These are phyloP conservation scores for Chenopodium suecicum DNA, from an alignment of 148 eudicot genomes.

Conservation along the genomic window DNA sequence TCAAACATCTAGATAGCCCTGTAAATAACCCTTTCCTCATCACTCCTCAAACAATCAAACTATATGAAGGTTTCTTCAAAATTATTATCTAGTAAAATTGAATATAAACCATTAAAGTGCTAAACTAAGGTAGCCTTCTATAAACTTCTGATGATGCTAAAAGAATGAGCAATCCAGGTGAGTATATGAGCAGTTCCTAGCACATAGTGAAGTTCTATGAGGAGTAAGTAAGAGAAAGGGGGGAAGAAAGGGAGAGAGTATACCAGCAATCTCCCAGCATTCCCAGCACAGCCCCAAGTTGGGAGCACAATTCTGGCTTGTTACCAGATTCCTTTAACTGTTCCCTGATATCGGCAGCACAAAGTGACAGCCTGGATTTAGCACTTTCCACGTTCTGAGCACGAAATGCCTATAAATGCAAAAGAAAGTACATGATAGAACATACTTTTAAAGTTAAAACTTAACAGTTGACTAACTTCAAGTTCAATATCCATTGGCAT, in stretches of 20 bases:
- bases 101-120: neutral
- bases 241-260: slow-evolving; percentile 18
- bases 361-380: slow-evolving; percentile 83
- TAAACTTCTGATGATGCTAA: neutral
- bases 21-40: neutral
- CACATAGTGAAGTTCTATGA: neutral
- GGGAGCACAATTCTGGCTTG: slow-evolving; percentile 86
- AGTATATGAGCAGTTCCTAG: neutral
- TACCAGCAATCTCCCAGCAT: slow-evolving; percentile 98
- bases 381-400: slow-evolving; percentile 91
- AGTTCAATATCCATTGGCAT: neutral
- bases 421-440: neutral
- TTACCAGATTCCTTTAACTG: slow-evolving; percentile 58
- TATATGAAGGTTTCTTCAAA: neutral
- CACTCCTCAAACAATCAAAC: neutral
- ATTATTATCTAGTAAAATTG: neutral
- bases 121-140: neutral
- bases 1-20: neutral
- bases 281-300: slow-evolving; percentile 91
- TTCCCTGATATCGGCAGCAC: slow-evolving; percentile 81
- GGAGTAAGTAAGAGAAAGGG: neutral
- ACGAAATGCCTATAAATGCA: slow-evolving; percentile 74
- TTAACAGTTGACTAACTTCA: neutral
- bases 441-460: neutral
- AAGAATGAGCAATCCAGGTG: neutral